A percentile compares a stretch with the other conserved stretches of the same genome.
These are phyloP conservation scores for Conringia planisiliqua DNA, from an alignment of 345 rosid species.

Conservation along the genomic window DNA sequence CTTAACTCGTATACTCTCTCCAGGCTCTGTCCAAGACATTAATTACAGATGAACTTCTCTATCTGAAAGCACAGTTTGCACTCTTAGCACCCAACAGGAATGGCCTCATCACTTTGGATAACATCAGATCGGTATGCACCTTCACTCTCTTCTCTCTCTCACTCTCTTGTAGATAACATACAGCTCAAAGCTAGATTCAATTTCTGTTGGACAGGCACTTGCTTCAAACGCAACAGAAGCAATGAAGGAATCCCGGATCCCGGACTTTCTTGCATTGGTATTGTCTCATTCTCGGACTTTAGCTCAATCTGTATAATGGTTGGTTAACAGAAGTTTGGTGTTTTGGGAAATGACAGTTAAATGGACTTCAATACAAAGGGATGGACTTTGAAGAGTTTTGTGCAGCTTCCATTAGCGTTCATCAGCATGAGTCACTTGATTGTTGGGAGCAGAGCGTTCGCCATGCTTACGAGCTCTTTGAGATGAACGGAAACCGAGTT, in stretches of 20 bases:
- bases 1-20: neutral
- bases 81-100: constrained; percentile 62
- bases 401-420: constrained; percentile 87
- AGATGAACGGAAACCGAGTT: constrained; percentile 84
- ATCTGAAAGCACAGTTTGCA: constrained; percentile 74
- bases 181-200: constrained; percentile 11
- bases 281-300: neutral
- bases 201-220: constrained; percentile 55
- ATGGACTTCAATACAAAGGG: constrained; percentile 76
- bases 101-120: constrained; percentile 68
- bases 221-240: constrained; percentile 79
- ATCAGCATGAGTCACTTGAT: constrained; percentile 89
- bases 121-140: constrained; percentile 51
- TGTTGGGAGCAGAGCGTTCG: constrained; percentile 86
- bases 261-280: constrained; percentile 55
- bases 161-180: constrained; percentile 7
- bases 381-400: constrained; percentile 97
- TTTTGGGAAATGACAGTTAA: constrained; percentile 51
- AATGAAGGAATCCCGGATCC: constrained; percentile 80
- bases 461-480: constrained; percentile 82
- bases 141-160: neutral
- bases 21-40: constrained; percentile 93
- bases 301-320: neutral
- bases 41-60: constrained; percentile 56
- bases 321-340: constrained; percentile 5